Evolutionary conservation across 208 protist genomes (phyloP).

Genomic region (Lotmaria passim): DNA sequence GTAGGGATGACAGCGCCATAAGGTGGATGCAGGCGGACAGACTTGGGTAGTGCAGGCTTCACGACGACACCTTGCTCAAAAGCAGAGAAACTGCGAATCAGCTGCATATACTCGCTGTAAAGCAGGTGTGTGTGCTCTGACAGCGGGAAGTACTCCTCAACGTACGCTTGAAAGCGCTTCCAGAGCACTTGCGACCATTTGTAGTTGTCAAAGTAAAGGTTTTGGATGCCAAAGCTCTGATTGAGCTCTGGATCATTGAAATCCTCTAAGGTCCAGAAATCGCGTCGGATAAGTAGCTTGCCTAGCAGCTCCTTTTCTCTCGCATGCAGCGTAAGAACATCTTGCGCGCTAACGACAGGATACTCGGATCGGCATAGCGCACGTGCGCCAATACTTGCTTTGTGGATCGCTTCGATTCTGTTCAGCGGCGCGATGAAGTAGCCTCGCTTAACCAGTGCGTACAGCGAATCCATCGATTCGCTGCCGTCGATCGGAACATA

Average conservation of each 20-base stretch:
- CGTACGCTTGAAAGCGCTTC: constrained; percentile 85
- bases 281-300: constrained; percentile 77
- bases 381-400: constrained; percentile 53
- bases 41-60: constrained; percentile 51
- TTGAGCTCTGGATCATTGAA: constrained; percentile 91
- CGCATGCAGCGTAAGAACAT: constrained; percentile 51
- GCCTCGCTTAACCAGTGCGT: constrained; percentile 72
- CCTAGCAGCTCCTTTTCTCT: constrained; percentile 64
- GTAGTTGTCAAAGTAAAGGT: constrained; percentile 92
- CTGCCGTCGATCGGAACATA: constrained; percentile 83
- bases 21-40: constrained; percentile 66
- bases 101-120: constrained; percentile 78
- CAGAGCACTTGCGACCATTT: constrained; percentile 91
- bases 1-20: constrained; percentile 62
- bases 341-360: constrained; percentile 53
- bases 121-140: constrained; percentile 81
- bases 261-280: constrained; percentile 88
- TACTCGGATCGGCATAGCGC: constrained; percentile 68
- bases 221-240: constrained; percentile 88
- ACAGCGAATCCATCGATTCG: constrained; percentile 81
- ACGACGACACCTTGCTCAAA: constrained; percentile 77
- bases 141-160: constrained; percentile 84
- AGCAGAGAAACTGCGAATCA: constrained; percentile 79
- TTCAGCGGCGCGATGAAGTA: constrained; percentile 80
- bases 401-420: constrained; percentile 81